Evolutionary conservation across 805 yeast genomes (phyloP), one percentile per base, ranked within the genome.

Genomic region (Maudiozyma turicensis): DNA sequence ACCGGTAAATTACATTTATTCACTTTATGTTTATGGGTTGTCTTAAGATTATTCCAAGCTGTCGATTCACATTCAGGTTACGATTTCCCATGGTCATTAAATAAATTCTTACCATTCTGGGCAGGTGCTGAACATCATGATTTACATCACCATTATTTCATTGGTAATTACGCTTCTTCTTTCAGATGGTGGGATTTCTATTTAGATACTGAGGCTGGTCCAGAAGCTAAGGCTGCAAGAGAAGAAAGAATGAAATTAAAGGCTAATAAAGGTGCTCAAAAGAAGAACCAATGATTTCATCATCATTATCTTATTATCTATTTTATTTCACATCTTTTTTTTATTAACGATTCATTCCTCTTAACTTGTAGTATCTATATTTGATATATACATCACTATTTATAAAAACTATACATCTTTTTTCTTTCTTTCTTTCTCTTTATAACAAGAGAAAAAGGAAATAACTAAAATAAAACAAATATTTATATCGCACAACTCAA

Each of bases 51-150:
- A 58, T 82, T 85, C 74, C 99, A 91, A 75, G 99, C 99, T 30
- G 91, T 91, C 51, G 99, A 91, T 67, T 84, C 97, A 29, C 99
- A 91, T 69, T 89, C 97, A 10, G 99, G 98, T 51, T 93, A 91
- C 70, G 98, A 91, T 66, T 91, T 91, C 80, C 98, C 99, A 54
- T 82, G 95, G 87, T 87, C 96, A 5, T 75, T 91, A 63, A 93
- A 88, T 71, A 88, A 89, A 65, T 81, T 91, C 70, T 66, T 91
- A 52, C 97, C 97, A 45, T 78, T 93, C 71, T 90, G 98, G 97
- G 95, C 97, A 4, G 98, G 98, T 56, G 96, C 97, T 26, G 96
- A 86, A 62, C 98, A 91, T 70, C 98, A 91, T 67, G 99, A 91
- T 69, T 86, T 86, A 70, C 99, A 91, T 66, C 99, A 91, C 68